Percentiles rank a stretch among this genome's conserved stretches.
These are phyloP conservation scores for Tylopilus sp. DNA, from an alignment of 1,284 basidiomycete species.

Conservation along the genomic window DNA sequence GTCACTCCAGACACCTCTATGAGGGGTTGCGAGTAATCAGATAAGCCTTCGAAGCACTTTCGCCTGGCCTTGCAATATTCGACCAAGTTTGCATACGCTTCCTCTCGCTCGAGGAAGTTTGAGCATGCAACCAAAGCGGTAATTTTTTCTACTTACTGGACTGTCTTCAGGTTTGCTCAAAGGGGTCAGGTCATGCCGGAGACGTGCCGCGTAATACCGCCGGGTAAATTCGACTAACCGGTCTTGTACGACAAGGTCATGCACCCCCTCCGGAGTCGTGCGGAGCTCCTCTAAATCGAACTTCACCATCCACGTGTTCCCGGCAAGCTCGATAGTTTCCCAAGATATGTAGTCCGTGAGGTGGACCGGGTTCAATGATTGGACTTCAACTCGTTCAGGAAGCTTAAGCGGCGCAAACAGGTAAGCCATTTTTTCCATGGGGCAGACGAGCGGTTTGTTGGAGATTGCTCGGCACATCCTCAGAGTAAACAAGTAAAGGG, in stretches of 20 bases:
- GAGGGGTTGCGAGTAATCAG: conserved; percentile 64
- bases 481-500: conserved; percentile 58
- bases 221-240: conserved; percentile 72
- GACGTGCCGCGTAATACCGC: conserved; percentile 51
- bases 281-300: conserved; percentile 44
- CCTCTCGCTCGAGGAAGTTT: conserved; percentile 50
- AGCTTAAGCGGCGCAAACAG: conserved; percentile 59
- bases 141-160: conserved; percentile 43
- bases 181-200: conserved; percentile 67
- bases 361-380: conserved; percentile 31
- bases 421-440: conserved; percentile 52
- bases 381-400: conserved; percentile 18
- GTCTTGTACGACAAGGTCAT: conserved; percentile 70
- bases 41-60: conserved; percentile 58
- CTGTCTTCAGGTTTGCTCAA: conserved; percentile 65
- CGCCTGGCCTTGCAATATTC: conserved; percentile 61
- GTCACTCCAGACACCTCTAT: conserved; percentile 60
- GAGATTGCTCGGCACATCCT: conserved; percentile 56
- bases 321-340: conserved; percentile 54
- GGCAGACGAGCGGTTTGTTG: conserved; percentile 63
- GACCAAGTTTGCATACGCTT: conserved; percentile 51
- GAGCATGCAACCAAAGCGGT: conserved; percentile 5
- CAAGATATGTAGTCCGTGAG: conserved; percentile 58
- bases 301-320: conserved; percentile 46
- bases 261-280: conserved; percentile 41